Base-by-base conservation (phyloP, 1,284 basidiomycete species). In the Gomphus bonarii region DNA sequence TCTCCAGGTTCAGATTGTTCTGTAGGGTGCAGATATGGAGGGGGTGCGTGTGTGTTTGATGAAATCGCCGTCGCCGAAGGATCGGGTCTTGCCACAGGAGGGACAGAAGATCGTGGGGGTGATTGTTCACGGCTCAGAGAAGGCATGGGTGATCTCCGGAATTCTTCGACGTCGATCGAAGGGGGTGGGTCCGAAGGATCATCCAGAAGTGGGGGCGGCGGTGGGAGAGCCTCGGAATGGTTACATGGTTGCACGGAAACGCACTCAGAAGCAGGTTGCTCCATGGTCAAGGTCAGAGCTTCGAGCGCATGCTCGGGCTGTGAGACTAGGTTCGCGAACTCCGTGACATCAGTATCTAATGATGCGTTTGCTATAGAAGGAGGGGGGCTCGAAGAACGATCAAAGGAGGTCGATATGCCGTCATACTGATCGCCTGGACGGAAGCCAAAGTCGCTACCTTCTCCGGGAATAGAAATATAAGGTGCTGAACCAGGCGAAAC, bases 121-220 rank as follows among this genome's bases (percentile, higher is more conserved):
- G 76, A 74, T 20, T 73, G 73, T 40, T 75, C 73, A 14, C 42
- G 36, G 35, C 49, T 53, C 51, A 42, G 40, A 47, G 70, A 70
- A 31, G 75, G 63, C 8, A 68, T 68, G 20, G 74, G 72, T 14
- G 82, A 82, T 7, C 79, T 80, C 58, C 85, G 74, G 66, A 86
- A 89, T 44, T 49, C 51, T 52, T 83, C 85, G 10, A 85, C 84
- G 67, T 90, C 84, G 65, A 91, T 89, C 3, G 82, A 84, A 14
- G 87, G 88, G 3, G 89, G 90, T 30, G 85, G 85, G 67, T 89
- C 85, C 1, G 84, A 84, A 22, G 89, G 89, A 68, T 92, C 89
- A 64, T 91, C 88, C 73, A 90, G 78, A n/a, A 83, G 78, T 40
- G 85, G 87, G 0, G 87, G 85, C 1, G 86, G 87, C 0, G 87